These are phyloP conservation scores for Secale cereale DNA, from an alignment of 176 grass and related monocot genomes.

Conservation along the genomic window DNA sequence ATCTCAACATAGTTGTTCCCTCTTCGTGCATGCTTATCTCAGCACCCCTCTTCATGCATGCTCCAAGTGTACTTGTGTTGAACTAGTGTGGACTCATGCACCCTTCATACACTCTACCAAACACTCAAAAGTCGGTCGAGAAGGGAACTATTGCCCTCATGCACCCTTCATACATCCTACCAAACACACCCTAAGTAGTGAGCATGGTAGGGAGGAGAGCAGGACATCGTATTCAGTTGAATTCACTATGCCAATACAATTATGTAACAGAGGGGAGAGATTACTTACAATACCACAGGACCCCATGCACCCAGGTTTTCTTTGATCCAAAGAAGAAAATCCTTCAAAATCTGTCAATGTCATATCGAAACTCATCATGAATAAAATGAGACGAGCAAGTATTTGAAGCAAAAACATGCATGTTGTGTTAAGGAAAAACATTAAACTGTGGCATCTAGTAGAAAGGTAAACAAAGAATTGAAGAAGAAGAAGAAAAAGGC, in stretches of 20 bases:
- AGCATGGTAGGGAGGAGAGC: background rate
- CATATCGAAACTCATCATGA: background rate
- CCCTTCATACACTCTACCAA: too few relatives aligned
- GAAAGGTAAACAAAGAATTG: background rate
- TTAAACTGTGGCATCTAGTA: background rate
- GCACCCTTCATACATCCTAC: too few relatives aligned
- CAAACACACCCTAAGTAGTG: too few relatives aligned
- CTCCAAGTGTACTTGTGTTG: too few relatives aligned
- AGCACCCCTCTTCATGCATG: too few relatives aligned
- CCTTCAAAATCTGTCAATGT: slow-evolving; percentile 80
- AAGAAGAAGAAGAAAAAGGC: background rate
- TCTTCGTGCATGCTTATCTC: too few relatives aligned
- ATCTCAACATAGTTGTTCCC: too few relatives aligned
- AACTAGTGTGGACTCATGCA: too few relatives aligned
- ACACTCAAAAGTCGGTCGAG: too few relatives aligned
- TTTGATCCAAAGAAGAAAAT: slow-evolving; percentile 95
- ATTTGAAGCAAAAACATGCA: background rate
- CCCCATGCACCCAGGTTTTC: slow-evolving; percentile 94
- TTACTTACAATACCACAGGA: slow-evolving; percentile 95
- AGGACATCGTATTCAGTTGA: background rate
- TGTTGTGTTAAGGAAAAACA: background rate
- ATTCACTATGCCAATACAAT: background rate
- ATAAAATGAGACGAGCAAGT: slow-evolving; percentile 11
- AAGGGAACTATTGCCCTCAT: too few relatives aligned
- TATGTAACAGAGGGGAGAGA: background rate